These are phyloP conservation scores for Linnemannia exigua DNA, from an alignment of 192 early-diverging fungal species.

Conservation along the genomic window DNA sequence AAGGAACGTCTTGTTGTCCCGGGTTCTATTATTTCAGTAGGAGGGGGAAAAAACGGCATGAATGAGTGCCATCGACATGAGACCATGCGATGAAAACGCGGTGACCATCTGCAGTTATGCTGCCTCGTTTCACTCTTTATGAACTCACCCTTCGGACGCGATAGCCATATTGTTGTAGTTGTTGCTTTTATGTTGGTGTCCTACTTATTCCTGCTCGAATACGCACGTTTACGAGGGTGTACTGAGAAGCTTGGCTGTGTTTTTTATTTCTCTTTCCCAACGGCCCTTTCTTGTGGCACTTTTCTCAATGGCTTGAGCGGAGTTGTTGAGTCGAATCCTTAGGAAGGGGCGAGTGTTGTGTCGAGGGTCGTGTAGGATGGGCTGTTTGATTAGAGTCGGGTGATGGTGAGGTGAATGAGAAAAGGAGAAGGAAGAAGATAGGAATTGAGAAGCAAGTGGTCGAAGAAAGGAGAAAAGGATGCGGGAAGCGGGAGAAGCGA, in stretches of 20 bases:
- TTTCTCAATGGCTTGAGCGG: neutral
- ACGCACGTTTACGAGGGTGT: neutral
- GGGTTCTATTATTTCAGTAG: slow-evolving; percentile 2
- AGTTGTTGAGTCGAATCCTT: neutral
- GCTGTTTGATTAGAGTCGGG: neutral
- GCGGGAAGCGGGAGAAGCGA: neutral
- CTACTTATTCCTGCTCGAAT: neutral
- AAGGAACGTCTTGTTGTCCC: slow-evolving; percentile 54
- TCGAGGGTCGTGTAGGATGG: neutral
- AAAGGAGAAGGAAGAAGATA: neutral
- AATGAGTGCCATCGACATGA: neutral
- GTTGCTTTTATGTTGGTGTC: neutral
- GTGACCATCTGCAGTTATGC: neutral
- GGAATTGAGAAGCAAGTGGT: neutral
- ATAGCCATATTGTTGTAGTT: neutral
- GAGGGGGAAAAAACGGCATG: neutral
- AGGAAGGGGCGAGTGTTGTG: neutral
- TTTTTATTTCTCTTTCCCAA: neutral
- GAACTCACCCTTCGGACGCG: neutral
- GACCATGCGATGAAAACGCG: neutral
- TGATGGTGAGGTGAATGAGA: neutral
- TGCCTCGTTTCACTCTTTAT: neutral
- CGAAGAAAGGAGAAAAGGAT: neutral
- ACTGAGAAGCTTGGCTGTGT: neutral
- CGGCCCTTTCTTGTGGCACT: neutral